These are phyloP conservation scores for Dactylonectria estremocensis DNA, from an alignment of 2,329 filamentous ascomycete genomes.

Conservation along the genomic window DNA sequence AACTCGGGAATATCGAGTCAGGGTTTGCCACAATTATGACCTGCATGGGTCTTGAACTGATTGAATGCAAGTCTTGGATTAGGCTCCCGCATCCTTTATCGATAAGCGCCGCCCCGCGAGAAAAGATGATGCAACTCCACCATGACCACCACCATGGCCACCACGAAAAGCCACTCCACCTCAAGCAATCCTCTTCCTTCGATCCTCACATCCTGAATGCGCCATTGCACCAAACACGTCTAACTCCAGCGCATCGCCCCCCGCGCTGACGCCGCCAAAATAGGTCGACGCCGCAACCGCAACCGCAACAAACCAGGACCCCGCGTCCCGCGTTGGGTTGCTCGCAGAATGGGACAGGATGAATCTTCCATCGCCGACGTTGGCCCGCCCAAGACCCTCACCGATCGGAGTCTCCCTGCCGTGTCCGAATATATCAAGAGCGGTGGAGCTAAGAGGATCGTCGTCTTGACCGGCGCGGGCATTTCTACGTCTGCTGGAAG, in stretches of 20 bases:
- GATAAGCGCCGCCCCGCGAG: conserved; percentile 36
- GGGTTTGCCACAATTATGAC: too few relatives aligned
- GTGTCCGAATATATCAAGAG: conserved; percentile 86
- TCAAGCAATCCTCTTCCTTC: conserved; percentile 26
- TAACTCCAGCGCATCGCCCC: conserved; percentile 7
- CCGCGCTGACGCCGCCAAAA: conserved; percentile 49
- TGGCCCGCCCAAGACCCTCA: conserved; percentile 75
- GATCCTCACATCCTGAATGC: conserved; percentile 29
- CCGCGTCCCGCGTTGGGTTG: conserved; percentile 51
- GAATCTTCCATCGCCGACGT: conserved; percentile 78
- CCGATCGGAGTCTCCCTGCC: conserved; percentile 77
- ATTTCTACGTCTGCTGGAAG: conserved; percentile 83
- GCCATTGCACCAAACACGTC: conserved; percentile 23
- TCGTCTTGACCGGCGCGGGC: conserved; percentile 92
- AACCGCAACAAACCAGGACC: conserved; percentile 54
- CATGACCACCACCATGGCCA: conserved; percentile 12
- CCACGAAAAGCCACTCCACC: conserved; percentile 35
- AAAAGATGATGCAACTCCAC: conserved; percentile 47
- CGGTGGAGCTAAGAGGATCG: conserved; percentile 78
- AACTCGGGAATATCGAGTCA: too few relatives aligned
- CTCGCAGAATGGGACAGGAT: conserved; percentile 87
- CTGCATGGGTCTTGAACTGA: conserved; percentile 1
- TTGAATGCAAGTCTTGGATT: background rate
- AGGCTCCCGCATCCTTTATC: conserved; percentile 40
- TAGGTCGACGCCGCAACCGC: conserved; percentile 59